These are phyloP conservation scores for Epithele typhae DNA, from an alignment of 768 basidiomycete genomes.

Conservation along the genomic window DNA sequence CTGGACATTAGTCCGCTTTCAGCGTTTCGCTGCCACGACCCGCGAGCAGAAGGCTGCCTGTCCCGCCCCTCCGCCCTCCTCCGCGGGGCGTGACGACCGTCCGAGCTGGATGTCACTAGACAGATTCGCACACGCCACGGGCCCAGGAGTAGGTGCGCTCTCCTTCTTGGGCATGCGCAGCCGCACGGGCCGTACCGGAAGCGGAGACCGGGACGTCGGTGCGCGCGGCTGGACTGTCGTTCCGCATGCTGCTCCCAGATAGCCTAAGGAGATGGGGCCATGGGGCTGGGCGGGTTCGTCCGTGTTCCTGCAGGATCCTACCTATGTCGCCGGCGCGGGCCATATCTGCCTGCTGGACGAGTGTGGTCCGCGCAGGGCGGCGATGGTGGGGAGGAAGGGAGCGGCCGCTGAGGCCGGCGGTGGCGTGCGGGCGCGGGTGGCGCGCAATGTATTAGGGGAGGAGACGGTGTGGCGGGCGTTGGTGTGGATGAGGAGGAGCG, in stretches of 20 bases:
- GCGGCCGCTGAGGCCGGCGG: too few species aligned
- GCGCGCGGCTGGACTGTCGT: too few species aligned
- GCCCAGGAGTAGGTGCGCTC: slow-evolving; percentile 1
- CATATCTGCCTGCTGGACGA: too few species aligned
- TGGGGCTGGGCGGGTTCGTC: not conserved
- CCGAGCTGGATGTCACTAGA: slow-evolving; percentile 13
- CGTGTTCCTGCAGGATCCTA: not conserved
- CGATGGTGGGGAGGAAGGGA: too few species aligned
- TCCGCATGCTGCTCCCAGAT: slow-evolving; percentile 4
- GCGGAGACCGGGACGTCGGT: not conserved
- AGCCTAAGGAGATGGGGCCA: slow-evolving; percentile 17
- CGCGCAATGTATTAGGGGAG: too few species aligned
- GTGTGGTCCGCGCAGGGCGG: too few species aligned
- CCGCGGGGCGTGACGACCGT: slow-evolving; percentile 11
- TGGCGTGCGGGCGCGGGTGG: too few species aligned
- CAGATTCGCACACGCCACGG: slow-evolving; percentile 17
- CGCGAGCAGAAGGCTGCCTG: slow-evolving; percentile 1
- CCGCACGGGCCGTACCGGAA: too few species aligned
- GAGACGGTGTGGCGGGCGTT: too few species aligned
- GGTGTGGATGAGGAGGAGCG: too few species aligned
- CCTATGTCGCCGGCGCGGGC: too few species aligned
- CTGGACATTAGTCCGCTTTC: slow-evolving; percentile 7
- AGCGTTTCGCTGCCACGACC: slow-evolving; percentile 2
- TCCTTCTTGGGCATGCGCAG: slow-evolving; percentile 4
- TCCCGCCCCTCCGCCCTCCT: slow-evolving; percentile 6